Percentiles rank a stretch among this genome's conserved stretches.
These are phyloP conservation scores for Graphilbum sp. DNA, from an alignment of 2,329 filamentous ascomycete genomes.

Conservation along the genomic window DNA sequence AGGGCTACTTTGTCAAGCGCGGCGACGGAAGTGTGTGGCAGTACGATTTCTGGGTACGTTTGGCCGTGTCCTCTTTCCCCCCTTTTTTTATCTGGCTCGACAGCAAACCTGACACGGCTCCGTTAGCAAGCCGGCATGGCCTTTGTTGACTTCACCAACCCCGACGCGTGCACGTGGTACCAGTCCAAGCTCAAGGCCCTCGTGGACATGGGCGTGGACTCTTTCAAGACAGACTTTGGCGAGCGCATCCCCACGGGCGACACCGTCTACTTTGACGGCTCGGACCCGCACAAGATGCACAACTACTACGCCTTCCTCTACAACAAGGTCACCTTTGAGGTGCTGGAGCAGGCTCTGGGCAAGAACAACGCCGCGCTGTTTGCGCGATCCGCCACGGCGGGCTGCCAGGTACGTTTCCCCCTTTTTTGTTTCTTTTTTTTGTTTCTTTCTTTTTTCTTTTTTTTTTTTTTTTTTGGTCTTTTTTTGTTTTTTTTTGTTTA, in stretches of 20 bases:
- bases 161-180: constrained; percentile 50
- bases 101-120: too few species aligned
- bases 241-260: constrained; percentile 52
- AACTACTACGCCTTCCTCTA: constrained; percentile 64
- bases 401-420: too few species aligned
- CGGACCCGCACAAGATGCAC: constrained; percentile 50
- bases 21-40: constrained; percentile 57
- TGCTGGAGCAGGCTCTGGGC: constrained; percentile 36
- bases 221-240: constrained; percentile 63
- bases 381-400: constrained; percentile 49
- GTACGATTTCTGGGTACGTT: constrained; percentile 64
- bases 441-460: too few species aligned
- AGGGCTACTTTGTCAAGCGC: constrained; percentile 53
- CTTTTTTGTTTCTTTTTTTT: too few species aligned
- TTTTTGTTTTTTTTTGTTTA: too few species aligned
- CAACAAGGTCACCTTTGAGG: constrained; percentile 53
- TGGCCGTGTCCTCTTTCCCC: too few species aligned
- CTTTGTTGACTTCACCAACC: constrained; percentile 59
- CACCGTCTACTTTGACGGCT: constrained; percentile 45
- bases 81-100: too few species aligned
- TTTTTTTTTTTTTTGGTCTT: too few species aligned
- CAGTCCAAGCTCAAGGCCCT: constrained; percentile 41
- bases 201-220: constrained; percentile 53
- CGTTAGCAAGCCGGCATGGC: constrained; percentile 63
- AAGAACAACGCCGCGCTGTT: constrained; percentile 44